Evolutionary conservation across 2,329 filamentous ascomycete genomes (phyloP), one percentile per base, ranked within the genome.

Genomic region (Aspergillus melleus): DNA sequence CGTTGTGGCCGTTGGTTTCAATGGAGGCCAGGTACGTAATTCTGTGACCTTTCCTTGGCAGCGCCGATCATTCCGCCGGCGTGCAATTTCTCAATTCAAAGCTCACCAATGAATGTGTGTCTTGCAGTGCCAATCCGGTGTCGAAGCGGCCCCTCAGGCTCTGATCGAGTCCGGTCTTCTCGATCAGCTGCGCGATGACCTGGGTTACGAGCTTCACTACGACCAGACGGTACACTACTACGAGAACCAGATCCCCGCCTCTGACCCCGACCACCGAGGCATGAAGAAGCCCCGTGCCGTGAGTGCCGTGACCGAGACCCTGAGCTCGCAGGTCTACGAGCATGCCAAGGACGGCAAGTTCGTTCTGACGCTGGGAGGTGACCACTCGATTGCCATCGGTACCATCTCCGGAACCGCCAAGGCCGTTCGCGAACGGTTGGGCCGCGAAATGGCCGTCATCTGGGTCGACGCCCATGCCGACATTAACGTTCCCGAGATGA

Each of bases 391-490:
- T 73, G 95, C 95, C 64, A 96, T 99, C 69, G 95, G 95, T 64
- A 96, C 92, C 52, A 87, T 99, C 68, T 89, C 90, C 29, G 95
- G 95, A 46, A 91, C 90, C 1, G 91, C 93, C 39, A 91, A 89
- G 80, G 95, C 94, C 0, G 88, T 91, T 46, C 87, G 91, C 60
- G 93, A 99, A 83, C 82, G 94, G 19, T 80, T 96, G 60, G 86
- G 82, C 49, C 84, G 89, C 58, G 94, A 98, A 70, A 88, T 97
- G 64, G 95, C 92, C 12, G 91, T 99, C 59, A 96, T 99, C 76
- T 99, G 95, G 95, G 95, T 99, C 32, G 95, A 99, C 77, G 95
- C 95, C 26, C 95, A 99, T 77, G 90, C 94, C 57, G 95, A 99
- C 77, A 97, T 99, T 82, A 99, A 99, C 81, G 92, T 91, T 1